Percentiles rank a stretch among this genome's conserved stretches.
phyloP scores from a whole-genome alignment of 225 moss, liverwort and hornwort genomes.

The Physcomitrium patens region DNA sequence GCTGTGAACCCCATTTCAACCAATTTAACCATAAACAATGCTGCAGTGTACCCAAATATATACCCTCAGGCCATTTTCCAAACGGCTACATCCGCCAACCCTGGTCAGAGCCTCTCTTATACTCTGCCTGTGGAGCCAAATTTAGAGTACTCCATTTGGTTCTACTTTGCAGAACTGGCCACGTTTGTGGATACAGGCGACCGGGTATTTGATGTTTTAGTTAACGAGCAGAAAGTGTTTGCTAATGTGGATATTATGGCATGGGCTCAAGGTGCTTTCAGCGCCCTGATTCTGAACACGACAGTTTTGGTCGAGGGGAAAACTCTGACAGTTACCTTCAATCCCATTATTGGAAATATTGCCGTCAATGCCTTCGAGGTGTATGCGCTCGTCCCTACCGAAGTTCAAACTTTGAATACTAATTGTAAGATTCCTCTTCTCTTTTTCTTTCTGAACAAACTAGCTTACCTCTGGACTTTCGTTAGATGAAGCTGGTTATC shows the following conservation, averaged over 20 bases:
- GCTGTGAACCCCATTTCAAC: constrained; percentile 38
- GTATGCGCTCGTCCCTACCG: constrained; percentile 64
- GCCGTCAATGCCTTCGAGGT: constrained; percentile 74
- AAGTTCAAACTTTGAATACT: constrained; percentile 39
- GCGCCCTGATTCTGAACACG: constrained; percentile 61
- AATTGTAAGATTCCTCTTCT: constrained; percentile 47
- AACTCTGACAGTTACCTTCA: constrained; percentile 63
- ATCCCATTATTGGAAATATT: constrained; percentile 50
- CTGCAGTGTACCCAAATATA: constrained; percentile 58
- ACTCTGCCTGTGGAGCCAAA: constrained; percentile 67
- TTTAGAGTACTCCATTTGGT: constrained; percentile 69
- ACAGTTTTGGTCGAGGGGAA: constrained; percentile 62
- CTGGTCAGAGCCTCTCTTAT: constrained; percentile 54
- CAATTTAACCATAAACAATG: constrained; percentile 42
- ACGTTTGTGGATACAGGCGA: constrained; percentile 23
- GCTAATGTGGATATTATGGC: constrained; percentile 56
- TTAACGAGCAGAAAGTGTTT: constrained; percentile 55
- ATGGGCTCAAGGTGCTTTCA: constrained; percentile 46
- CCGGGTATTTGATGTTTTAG: constrained; percentile 66
- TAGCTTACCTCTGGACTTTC: too few species aligned
- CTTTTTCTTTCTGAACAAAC: too few species aligned
- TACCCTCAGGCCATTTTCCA: constrained; percentile 73
- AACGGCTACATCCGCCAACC: constrained; percentile 55
- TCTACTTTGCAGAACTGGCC: constrained; percentile 76
- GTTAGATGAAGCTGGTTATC: too few species aligned